These are phyloP conservation scores for Vigna nakashimae DNA, from an alignment of 306 rosid species.

Conservation along the genomic window DNA sequence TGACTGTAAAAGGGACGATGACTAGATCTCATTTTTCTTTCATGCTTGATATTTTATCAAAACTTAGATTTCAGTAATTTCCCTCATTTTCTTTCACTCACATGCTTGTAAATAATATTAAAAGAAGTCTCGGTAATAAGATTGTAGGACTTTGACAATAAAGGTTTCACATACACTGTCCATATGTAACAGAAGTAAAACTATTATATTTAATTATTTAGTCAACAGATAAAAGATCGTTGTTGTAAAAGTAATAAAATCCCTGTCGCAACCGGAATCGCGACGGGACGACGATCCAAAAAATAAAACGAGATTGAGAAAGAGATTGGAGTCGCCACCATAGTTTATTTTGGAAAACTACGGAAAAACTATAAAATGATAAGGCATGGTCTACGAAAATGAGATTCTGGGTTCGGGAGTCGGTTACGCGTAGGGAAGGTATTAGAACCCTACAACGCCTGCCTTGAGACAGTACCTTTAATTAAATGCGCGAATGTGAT, in stretches of 20 bases:
- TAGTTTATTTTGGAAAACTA: too few relatives aligned
- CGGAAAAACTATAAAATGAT: too few relatives aligned
- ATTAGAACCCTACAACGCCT: too few relatives aligned
- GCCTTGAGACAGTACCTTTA: too few relatives aligned
- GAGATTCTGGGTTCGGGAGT: too few relatives aligned
- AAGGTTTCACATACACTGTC: not conserved
- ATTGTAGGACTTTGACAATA: not conserved
- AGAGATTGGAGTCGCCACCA: too few relatives aligned
- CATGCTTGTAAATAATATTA: not conserved
- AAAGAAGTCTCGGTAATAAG: slow-evolving; percentile 1
- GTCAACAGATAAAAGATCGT: slow-evolving; percentile 24
- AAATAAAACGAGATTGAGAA: too few relatives aligned
- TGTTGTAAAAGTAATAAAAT: slow-evolving; percentile 10
- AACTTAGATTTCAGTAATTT: not conserved
- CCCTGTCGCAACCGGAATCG: too few relatives aligned
- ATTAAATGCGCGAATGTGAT: too few relatives aligned
- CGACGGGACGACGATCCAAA: too few relatives aligned
- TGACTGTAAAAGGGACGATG: not conserved
- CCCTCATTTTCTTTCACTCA: slow-evolving; percentile 18
- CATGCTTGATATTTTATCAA: slow-evolving; percentile 1
- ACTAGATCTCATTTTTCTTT: not conserved
- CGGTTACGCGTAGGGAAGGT: too few relatives aligned
- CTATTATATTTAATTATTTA: not conserved
- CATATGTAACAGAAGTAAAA: not conserved
- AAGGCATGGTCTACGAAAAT: too few relatives aligned